Conservation (phyloP, 1,139 yeast species). For the Torulaspora globosa region DNA sequence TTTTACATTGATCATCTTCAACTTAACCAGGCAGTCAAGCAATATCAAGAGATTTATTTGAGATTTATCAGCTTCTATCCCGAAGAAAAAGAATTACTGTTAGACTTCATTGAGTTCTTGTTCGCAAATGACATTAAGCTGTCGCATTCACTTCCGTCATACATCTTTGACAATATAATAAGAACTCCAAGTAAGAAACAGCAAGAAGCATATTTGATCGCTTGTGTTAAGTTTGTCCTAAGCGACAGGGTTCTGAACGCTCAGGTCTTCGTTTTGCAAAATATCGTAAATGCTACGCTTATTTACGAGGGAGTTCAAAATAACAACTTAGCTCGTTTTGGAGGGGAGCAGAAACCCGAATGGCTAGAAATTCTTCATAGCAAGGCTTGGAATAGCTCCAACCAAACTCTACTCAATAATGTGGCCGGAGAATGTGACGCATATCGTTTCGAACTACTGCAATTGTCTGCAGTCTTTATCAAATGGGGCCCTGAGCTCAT, state of each 20-base stretch:
- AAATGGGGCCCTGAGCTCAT: slow-evolving; percentile 62
- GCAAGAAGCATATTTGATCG: slow-evolving; percentile 51
- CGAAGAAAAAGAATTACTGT: slow-evolving; percentile 42
- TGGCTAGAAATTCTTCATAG: slow-evolving; percentile 66
- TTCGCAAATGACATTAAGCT: slow-evolving; percentile 30
- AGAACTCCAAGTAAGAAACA: slow-evolving; percentile 45
- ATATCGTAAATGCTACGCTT: slow-evolving; percentile 62
- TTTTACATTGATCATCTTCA: slow-evolving; percentile 51
- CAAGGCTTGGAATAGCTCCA: slow-evolving; percentile 68
- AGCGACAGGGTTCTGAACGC: slow-evolving; percentile 48
- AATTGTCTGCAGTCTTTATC: slow-evolving; percentile 72
- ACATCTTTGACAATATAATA: slow-evolving; percentile 55
- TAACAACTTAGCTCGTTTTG: slow-evolving; percentile 49
- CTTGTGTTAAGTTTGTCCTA: slow-evolving; percentile 49
- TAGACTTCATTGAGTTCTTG: slow-evolving; percentile 42
- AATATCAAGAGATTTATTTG: slow-evolving; percentile 55
- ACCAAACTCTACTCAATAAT: slow-evolving; percentile 47
- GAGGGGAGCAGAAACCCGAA: slow-evolving; percentile 39
- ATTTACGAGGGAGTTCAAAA: slow-evolving; percentile 55
- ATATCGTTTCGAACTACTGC: slow-evolving; percentile 73
- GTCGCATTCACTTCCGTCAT: slow-evolving; percentile 51
- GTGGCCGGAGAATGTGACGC: slow-evolving; percentile 70
- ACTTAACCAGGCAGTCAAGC: slow-evolving; percentile 66
- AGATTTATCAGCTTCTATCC: slow-evolving; percentile 42
- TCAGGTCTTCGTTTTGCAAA: slow-evolving; percentile 58